Percentiles rank a stretch among this genome's conserved stretches.
These are phyloP conservation scores for Claviceps maximensis DNA, from an alignment of 2,329 filamentous ascomycete species.

Conservation along the genomic window DNA sequence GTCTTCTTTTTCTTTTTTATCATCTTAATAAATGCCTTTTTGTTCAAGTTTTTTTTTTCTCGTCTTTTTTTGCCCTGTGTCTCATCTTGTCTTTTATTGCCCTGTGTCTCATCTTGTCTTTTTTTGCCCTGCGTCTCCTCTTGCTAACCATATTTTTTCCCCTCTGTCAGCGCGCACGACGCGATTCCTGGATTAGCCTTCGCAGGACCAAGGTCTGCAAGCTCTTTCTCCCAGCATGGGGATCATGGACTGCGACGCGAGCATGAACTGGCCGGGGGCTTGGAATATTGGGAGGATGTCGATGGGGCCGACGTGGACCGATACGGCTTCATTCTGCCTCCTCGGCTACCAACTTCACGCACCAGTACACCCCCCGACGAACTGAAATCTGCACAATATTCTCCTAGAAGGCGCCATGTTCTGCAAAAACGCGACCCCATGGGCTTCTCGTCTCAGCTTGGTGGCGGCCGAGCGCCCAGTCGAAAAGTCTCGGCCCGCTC, in stretches of 20 bases:
- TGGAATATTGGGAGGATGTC: constrained; percentile 57
- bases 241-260: constrained; percentile 22
- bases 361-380: constrained; percentile 29
- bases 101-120: no score
- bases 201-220: constrained; percentile 28
- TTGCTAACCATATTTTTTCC: not conserved
- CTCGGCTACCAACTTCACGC: constrained; percentile 26
- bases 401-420: constrained; percentile 33
- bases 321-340: constrained; percentile 51
- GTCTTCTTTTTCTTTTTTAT: constrained; percentile 1
- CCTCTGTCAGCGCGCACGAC: constrained; percentile 6
- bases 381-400: constrained; percentile 27
- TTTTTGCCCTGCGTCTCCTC: no score
- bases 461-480: constrained; percentile 30
- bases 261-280: constrained; percentile 41
- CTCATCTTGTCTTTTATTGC: no score
- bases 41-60: not conserved
- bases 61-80: no score
- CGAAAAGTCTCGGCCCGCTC: constrained; percentile 46
- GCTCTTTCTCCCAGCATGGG: constrained; percentile 30
- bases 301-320: constrained; percentile 49
- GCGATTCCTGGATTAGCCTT: constrained; percentile 19
- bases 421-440: constrained; percentile 23
- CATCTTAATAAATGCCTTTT: no score
- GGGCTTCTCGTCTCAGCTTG: constrained; percentile 27